These are phyloP conservation scores for Byssoonygena ceratinophila DNA, from an alignment of 2,329 filamentous ascomycete species.

Conservation along the genomic window DNA sequence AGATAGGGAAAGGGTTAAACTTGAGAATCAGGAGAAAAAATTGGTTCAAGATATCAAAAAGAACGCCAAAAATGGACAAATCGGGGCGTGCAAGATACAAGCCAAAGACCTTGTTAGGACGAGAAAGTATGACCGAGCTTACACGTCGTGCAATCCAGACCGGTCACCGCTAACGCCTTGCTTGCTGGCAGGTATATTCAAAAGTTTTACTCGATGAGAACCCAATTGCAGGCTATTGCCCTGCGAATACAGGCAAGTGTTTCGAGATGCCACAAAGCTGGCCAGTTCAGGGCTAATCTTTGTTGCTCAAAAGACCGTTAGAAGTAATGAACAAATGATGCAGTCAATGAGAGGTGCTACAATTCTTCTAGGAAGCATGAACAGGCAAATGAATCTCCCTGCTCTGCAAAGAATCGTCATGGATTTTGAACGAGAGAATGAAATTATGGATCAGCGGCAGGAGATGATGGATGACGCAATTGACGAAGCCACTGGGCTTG, in stretches of 20 bases:
- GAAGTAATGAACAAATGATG: conserved; percentile 99
- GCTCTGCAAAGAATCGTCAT: conserved; percentile 92
- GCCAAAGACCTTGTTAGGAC: conserved; percentile 94
- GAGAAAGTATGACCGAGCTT: conserved; percentile 47
- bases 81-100: conserved; percentile 97
- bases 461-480: conserved; percentile 99
- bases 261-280: neutral
- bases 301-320: conserved; percentile 54
- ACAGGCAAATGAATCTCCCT: conserved; percentile 92
- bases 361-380: conserved; percentile 88
- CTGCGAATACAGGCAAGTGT: conserved; percentile 71
- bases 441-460: conserved; percentile 97
- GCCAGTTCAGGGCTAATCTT: neutral
- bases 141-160: neutral
- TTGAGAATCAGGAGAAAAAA: conserved; percentile 98
- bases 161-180: neutral
- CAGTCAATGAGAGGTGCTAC: conserved; percentile 98
- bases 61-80: conserved; percentile 94
- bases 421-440: conserved; percentile 98
- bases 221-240: conserved; percentile 91
- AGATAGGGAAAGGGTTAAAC: conserved; percentile 85
- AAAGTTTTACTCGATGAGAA: conserved; percentile 98
- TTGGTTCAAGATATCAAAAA: conserved; percentile 93
- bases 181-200: conserved; percentile 64
- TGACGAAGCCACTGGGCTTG: conserved; percentile 86